Evolutionary conservation across 169 alveolate genomes (phyloP), one percentile per base, ranked within the genome.

Genomic region (Plasmodium cynomolgi): DNA sequence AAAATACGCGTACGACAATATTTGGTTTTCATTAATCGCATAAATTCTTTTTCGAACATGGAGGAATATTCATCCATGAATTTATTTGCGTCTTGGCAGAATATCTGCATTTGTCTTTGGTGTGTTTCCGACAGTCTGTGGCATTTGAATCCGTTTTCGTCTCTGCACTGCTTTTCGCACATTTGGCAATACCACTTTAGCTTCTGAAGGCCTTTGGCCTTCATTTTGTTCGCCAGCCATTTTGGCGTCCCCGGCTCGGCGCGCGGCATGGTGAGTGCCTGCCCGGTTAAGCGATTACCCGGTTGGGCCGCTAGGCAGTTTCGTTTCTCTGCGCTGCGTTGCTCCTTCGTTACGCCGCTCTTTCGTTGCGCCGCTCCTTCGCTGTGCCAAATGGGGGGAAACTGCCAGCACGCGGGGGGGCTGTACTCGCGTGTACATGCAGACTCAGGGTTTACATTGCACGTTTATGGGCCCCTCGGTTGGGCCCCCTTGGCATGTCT

Each of bases 101-200:
- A 98, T 23, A 98, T 95, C 85, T 97, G 98, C 99, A 98, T 98
- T 96, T 96, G 97, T 29, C 99, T 97, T 92, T 97, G 98, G 93
- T 98, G 99, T 4, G 98, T 96, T 75, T 98, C 99, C 9, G 99
- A 98, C 93, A 97, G 96, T 39, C 98, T 95, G 75, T 98, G 99
- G 86, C 99, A 98, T 97, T 98, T 98, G 96, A 98, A 98, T 4
- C 99, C 99, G 84, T 98, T 98, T 88, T 98, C 99, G 84, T 98
- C 99, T 33, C 99, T 96, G 96, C 99, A 98, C 81, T 98, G 99
- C 93, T 98, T 98, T 95, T 98, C 98, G 84, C 99, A 98, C 98
- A 98, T 97, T 95, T 98, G 99, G 96, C 99, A 98, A 92, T 98
- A 98, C 99, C 99, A 98, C 71, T 98, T 98, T 54, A 97, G 97